Base-by-base conservation (phyloP, 345 rosid species). In the Ceriops tagal region DNA sequence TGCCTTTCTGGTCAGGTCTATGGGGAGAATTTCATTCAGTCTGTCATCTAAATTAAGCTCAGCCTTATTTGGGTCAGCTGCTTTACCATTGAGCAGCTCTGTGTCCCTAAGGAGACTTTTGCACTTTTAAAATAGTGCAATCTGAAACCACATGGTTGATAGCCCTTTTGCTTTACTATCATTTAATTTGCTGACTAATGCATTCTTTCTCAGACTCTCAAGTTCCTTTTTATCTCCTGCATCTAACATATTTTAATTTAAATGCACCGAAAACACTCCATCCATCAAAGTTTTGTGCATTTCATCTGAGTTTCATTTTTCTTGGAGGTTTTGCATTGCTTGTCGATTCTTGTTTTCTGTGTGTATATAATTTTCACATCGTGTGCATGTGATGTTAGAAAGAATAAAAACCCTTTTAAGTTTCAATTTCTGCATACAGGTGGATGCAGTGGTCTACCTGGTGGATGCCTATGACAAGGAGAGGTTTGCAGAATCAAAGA, bases 381-480 rank as follows among this genome's bases (percentile, higher is more conserved):
- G 21, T 46, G 13, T 4, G 6, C 10, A 28, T 57, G 3, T 47
- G 51, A 31, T 32, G 3, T 30, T 27, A 8, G 24, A 37, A 22
- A 57, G 16, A 56, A 0, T 26, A 63, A 34, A 35, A 69, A 34
- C 26, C 57, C 46, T 60, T 20, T 56, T 9, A 32, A 32, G 2
- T 19, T 7, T 43, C 21, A 65, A 15, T 66, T 49, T 57, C 55
- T 3, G 3, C 58, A 57, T 32, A 51, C 68, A 85, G 84, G 86
- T 86, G 46, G 90, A 86, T 73, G 84, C 87, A 5, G 87, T 82
- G 31, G 90, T 86, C 22, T 86, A 86, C 83, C 74, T 83, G 53
- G 90, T 86, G 53, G 90, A 86, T 10, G 87, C 87, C 49, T 78
- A 80, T 10, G 90, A 86, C 84, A 83, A 83, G 83, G 90, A 82